Percentiles rank a stretch among this genome's conserved stretches.
These are phyloP conservation scores for Gossypium davidsonii DNA, from an alignment of 441 rosid species.

Conservation along the genomic window DNA sequence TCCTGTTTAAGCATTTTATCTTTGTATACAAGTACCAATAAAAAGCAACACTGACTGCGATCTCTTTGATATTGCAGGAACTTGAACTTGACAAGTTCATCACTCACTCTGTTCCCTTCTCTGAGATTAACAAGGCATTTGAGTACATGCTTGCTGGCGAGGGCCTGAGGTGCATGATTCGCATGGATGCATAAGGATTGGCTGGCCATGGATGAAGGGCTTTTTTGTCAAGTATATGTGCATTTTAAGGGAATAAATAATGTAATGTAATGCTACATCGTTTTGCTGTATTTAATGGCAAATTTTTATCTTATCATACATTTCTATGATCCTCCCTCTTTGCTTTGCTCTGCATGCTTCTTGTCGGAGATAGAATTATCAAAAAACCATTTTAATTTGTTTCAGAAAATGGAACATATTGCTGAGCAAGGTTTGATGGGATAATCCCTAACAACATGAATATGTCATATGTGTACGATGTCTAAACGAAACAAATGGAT, in stretches of 20 bases:
- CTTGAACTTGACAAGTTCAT: conserved; percentile 71
- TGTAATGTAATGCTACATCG: background rate
- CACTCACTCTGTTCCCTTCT: conserved; percentile 53
- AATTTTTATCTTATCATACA: background rate
- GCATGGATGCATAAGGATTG: conserved; percentile 35
- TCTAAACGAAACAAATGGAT: too few relatives aligned
- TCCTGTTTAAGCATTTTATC: background rate
- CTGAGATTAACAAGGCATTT: conserved; percentile 75
- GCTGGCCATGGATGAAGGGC: background rate
- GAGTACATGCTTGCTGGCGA: conserved; percentile 61
- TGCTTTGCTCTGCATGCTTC: too few relatives aligned
- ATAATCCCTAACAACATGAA: too few relatives aligned
- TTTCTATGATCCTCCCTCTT: background rate
- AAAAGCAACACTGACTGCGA: background rate
- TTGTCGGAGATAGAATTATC: too few relatives aligned
- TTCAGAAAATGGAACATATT: too few relatives aligned
- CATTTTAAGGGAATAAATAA: background rate
- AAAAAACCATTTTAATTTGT: too few relatives aligned
- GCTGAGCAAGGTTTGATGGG: too few relatives aligned
- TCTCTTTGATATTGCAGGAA: conserved; percentile 34
- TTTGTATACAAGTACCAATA: background rate
- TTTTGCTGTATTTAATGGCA: background rate
- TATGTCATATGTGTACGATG: too few relatives aligned
- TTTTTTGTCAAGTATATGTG: background rate
- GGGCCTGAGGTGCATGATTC: conserved; percentile 42